phyloP scores from a whole-genome alignment of 2,329 filamentous ascomycete species.

The Chrysoporthe cubensis region DNA sequence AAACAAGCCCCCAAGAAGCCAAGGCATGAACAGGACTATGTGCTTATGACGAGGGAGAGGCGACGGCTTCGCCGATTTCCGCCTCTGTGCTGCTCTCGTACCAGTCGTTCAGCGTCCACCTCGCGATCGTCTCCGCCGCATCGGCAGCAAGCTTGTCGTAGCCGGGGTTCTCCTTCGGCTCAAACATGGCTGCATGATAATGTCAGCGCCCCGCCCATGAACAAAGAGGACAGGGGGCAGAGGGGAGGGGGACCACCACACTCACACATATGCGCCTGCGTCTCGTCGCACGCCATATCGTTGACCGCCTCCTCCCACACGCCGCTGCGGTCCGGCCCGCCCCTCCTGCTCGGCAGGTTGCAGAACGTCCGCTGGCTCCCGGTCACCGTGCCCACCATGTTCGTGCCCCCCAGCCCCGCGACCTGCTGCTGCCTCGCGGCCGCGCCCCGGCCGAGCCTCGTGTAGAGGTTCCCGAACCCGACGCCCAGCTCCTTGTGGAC shows the following conservation, averaged over 20 bases:
- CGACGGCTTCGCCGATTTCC: slow-evolving; percentile 16
- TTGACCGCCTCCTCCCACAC: slow-evolving; percentile 76
- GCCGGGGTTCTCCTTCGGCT: slow-evolving; percentile 70
- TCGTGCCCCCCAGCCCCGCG: slow-evolving; percentile 57
- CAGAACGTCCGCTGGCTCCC: slow-evolving; percentile 85
- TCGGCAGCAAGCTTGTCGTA: slow-evolving; percentile 70
- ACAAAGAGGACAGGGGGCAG: no score
- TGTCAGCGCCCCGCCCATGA: slow-evolving; percentile 14
- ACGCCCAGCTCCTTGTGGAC: slow-evolving; percentile 68
- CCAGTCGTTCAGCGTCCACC: slow-evolving; percentile 70
- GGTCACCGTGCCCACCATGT: slow-evolving; percentile 63
- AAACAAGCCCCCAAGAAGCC: not conserved
- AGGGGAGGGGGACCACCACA: not conserved
- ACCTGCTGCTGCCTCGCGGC: slow-evolving; percentile 47
- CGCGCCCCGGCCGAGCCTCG: slow-evolving; percentile 74
- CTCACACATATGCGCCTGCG: slow-evolving; percentile 75
- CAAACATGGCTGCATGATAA: slow-evolving; percentile 68
- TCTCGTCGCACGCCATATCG: slow-evolving; percentile 78
- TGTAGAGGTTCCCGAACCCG: slow-evolving; percentile 87
- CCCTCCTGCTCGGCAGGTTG: slow-evolving; percentile 67
- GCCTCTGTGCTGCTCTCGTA: slow-evolving; percentile 59
- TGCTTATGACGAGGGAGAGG: not conserved
- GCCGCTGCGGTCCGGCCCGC: slow-evolving; percentile 41
- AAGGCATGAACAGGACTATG: not conserved
- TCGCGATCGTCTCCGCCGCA: slow-evolving; percentile 66